Evolutionary conservation across 257 asterid genomes (phyloP).

Genomic region (Przewalskia tangutica): DNA sequence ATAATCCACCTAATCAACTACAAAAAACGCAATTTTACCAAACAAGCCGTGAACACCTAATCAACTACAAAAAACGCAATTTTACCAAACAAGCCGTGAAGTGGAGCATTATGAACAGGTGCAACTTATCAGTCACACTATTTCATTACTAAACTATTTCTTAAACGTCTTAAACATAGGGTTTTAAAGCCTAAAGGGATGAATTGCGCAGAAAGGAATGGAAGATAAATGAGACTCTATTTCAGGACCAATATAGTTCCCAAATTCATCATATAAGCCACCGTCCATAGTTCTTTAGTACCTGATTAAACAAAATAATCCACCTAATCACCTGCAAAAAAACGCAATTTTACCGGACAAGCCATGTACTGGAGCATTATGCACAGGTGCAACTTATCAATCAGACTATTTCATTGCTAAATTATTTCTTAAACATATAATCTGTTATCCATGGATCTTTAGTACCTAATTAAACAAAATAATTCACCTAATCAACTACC

Average conservation of each 20-base stretch:
- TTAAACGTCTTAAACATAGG: too few species aligned
- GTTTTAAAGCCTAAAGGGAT: too few species aligned
- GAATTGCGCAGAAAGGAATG: too few species aligned
- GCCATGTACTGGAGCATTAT: neutral
- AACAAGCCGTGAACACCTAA: neutral
- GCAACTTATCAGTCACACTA: neutral
- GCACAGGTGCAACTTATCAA: neutral
- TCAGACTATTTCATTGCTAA: too few species aligned
- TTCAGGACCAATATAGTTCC: slow-evolving; percentile 40
- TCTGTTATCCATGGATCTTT: too few species aligned
- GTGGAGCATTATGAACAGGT: too few species aligned
- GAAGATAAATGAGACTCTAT: too few species aligned
- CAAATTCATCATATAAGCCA: slow-evolving; percentile 87
- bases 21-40: neutral
- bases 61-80: too few species aligned
- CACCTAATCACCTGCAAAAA: neutral
- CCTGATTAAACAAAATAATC: too few species aligned
- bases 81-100: neutral
- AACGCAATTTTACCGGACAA: neutral
- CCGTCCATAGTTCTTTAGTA: slow-evolving; percentile 52
- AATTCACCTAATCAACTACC: too few species aligned
- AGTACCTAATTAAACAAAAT: too few species aligned
- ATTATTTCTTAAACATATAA: too few species aligned
- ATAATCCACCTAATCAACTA: neutral
- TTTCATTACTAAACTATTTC: neutral